Base-by-base conservation (phyloP, 495 filamentous ascomycete genomes). In the Xylaria flabelliformis region DNA sequence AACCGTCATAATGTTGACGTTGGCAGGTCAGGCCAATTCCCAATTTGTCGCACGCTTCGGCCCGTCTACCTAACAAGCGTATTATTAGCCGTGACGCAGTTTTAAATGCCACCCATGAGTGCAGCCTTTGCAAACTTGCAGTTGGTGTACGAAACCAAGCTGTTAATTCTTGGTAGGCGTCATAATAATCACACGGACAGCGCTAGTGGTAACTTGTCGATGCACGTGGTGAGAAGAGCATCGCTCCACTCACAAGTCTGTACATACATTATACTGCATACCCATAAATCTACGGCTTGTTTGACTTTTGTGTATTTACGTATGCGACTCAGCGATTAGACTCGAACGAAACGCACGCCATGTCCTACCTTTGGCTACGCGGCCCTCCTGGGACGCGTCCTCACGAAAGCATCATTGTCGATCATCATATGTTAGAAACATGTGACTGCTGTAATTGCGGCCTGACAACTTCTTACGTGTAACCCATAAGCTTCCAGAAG, bases 31-130 rank as follows among this genome's bases (percentile, higher is more conserved):
- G 46, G 29, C 5, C 32, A 34, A 5, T 58, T 50, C 51, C 56
- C 44, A 48, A 26, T 64, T 34, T 12, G 19, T 42, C 32, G 13
- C 58, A 29, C 59, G 69, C 69, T 63, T 70, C 69, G 46, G 69
- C 59, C 69, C 56, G 69, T 50, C 69, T 62, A 51, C 42, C 51
- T 67, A 64, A 32, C 51, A 41, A 61, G 41, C 44, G 46, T 67
- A 19, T 39, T 6, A 41, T 67, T 55, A 65, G 34, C 58, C 58
- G 58, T 7, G 36, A n/a, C 29, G 5, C 56, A 61, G 32, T 61
- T 21, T 0, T 10, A 59, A 15, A 29, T 24, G 2, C 24, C 3
- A 19, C 34, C 7, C 58, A 41, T 61, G n/a, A 56, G 39, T 24
- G 34, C 58, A 61, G 34, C 5, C 1, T 58, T 39, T 61, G 17